Evolutionary conservation across 2,329 filamentous ascomycete genomes (phyloP), one percentile per base, ranked within the genome.

Genomic region (Cylindrodendrum hubeiense): DNA sequence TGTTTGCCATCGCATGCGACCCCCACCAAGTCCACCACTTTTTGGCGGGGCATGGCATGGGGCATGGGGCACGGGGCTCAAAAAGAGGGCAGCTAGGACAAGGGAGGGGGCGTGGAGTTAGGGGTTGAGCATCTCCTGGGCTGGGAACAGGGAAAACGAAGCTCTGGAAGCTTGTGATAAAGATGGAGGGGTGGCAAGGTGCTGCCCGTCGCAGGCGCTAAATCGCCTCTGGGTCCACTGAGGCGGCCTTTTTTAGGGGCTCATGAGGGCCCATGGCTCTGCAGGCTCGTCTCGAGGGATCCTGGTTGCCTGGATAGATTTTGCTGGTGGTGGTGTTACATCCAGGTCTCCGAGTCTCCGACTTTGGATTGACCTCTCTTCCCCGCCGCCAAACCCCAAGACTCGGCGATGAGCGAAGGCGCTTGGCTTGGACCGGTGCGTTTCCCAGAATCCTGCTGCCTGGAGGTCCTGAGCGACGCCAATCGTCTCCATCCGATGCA

Each of bases 391-490:
- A 33, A 15, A 19, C 34, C 2, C 9, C 28, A 49, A 57, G 15
- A n/a, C 43, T 21, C 44, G 34, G n/a, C 30, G 28, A 21, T 17
- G 15, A 33, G 47, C 47, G 26, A 50, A 21, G 47, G 15, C 26
- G 28, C 47, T 50, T 50, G 47, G 26, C 28, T 50, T 22, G n/a
- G n/a, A 50, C 47, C 19, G 37, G 49, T 55, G 37, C 62, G 46
- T 47, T 58, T 60, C 43, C 30, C 46, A 33, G 51, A 72, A 72
- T 66, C 43, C 61, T 73, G 71, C 67, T 73, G 71, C 71, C 71
- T 73, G 49, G 61, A 60, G 50, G 44, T 37, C 51, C 24, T 51
- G 43, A 33, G 22, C 34, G 58, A 47, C 39, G 60, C 39, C 50
- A 59, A 71, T 50, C 12, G 47, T 33, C 22, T 50, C 54, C 60